Percentiles rank a stretch among this genome's conserved stretches.
These are phyloP conservation scores for Penicillium malachiteum DNA, from an alignment of 495 filamentous ascomycete species.

Conservation along the genomic window DNA sequence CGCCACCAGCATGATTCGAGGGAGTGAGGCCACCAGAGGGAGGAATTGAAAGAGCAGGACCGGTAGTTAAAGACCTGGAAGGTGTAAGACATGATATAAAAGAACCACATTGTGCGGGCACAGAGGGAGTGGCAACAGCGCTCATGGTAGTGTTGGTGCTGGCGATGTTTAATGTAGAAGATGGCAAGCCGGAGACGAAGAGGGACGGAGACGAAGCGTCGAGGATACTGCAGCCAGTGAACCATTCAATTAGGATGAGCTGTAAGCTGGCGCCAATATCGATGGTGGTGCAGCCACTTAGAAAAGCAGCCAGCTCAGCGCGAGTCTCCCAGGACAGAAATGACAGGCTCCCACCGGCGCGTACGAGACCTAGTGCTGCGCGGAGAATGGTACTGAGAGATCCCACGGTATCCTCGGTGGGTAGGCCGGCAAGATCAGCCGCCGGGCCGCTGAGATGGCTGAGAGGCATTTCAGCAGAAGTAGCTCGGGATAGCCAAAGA, in stretches of 20 bases:
- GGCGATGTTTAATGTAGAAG: constrained; percentile 3
- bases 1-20: constrained; percentile 1
- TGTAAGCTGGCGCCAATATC: constrained; percentile 32
- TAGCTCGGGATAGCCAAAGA: constrained; percentile 42
- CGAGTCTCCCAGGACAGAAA: constrained; percentile 35
- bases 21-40: neutral
- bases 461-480: constrained; percentile 27
- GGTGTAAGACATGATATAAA: constrained; percentile 11
- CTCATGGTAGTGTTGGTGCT: constrained; percentile 13
- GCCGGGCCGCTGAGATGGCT: constrained; percentile 29
- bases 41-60: neutral
- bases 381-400: constrained; percentile 34
- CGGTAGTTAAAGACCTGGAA: constrained; percentile 1
- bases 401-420: constrained; percentile 26
- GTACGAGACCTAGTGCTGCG: constrained; percentile 34
- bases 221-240: constrained; percentile 37
- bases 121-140: constrained; percentile 3
- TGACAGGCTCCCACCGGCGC: constrained; percentile 37
- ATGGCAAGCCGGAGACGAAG: neutral
- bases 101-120: constrained; percentile 3
- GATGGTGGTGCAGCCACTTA: constrained; percentile 32
- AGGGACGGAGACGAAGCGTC: neutral
- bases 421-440: constrained; percentile 29
- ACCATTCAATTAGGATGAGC: constrained; percentile 42
- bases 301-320: constrained; percentile 43